Base-by-base conservation (phyloP, 768 basidiomycete genomes). In the Hericium erinaceus region DNA sequence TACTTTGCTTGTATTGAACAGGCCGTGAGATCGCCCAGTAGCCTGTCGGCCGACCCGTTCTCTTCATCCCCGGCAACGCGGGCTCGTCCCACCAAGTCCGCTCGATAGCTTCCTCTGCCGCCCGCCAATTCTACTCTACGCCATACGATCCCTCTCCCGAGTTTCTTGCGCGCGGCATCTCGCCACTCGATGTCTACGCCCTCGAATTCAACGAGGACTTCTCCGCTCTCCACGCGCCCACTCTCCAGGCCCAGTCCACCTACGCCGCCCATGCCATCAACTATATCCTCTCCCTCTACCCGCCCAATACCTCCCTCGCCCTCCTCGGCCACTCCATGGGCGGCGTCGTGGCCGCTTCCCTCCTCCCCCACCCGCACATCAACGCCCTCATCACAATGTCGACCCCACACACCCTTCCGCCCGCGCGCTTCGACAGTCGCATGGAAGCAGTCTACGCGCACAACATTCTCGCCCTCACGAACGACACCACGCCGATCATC, bases 131-230 rank as follows among this genome's bases (percentile, higher is more conserved):
- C 67, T 91, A 81, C 66, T 72, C 78, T 13, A 75, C 79, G 24
- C 92, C 89, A 0, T 72, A 77, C 59, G 68, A 75, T 20, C 69
- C 82, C 40, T 76, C 85, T 4, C 66, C 73, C 3, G 80, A 80
- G 13, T 87, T 89, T 60, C 63, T 65, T n/a, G 63, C 74, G 39
- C 72, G 76, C 26, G 65, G 57, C 0, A 60, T 80, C 48, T 81
- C 79, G 57, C 77, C 83, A 2, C 69, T 97, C 3, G 95, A 98
- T 70, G 82, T 98, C 65, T 99, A 87, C 67, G 80, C 95, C 16
- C 93, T 92, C 65, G 95, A 98, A 67, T 95, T 93, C 75, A 97
- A 98, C 66, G 97, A 98, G 70, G 97, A 98, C 65, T 81, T 98
- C 38, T 94, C 93, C 9, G 97, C 97, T 0, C 90, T 98, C 64